Conservation (phyloP, 495 filamentous ascomycete genomes). For the Lasiosphaeria ovina region DNA sequence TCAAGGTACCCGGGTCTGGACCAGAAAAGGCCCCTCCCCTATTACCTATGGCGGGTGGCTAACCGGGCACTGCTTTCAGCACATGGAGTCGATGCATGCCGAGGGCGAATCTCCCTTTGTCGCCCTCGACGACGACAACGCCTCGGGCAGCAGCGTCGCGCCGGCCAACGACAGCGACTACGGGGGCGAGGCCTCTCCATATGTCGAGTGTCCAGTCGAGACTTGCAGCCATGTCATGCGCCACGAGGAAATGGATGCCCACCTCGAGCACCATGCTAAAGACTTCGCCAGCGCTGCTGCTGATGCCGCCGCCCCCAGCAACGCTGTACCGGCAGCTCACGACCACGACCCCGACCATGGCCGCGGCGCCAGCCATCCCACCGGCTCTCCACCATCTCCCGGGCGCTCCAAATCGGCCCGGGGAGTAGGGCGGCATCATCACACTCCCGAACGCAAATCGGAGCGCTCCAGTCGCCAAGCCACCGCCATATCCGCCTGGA, state of each 20-base stretch:
- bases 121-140: slow-evolving; percentile 18
- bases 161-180: too few relatives aligned
- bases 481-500: slow-evolving; percentile 28
- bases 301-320: background rate
- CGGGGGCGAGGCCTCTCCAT: slow-evolving; percentile 53
- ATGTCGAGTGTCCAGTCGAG: slow-evolving; percentile 64
- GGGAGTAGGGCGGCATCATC: slow-evolving; percentile 19
- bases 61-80: slow-evolving; percentile 26
- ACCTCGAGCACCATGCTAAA: slow-evolving; percentile 70
- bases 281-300: slow-evolving; percentile 53
- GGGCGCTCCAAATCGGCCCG: slow-evolving; percentile 21
- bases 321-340: background rate
- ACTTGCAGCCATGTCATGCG: slow-evolving; percentile 71
- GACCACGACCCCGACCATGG: slow-evolving; percentile 2
- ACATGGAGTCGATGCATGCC: slow-evolving; percentile 58
- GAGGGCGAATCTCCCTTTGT: slow-evolving; percentile 55
- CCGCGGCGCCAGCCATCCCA: background rate
- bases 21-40: too few relatives aligned
- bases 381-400: slow-evolving; percentile 7
- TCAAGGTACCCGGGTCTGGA: too few relatives aligned
- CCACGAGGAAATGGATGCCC: slow-evolving; percentile 60
- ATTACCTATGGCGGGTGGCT: background rate
- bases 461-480: slow-evolving; percentile 16
- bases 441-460: slow-evolving; percentile 2
- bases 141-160: slow-evolving; percentile 39